Base-by-base conservation (phyloP, 306 rosid genomes). In the Arachis hypogaea region DNA sequence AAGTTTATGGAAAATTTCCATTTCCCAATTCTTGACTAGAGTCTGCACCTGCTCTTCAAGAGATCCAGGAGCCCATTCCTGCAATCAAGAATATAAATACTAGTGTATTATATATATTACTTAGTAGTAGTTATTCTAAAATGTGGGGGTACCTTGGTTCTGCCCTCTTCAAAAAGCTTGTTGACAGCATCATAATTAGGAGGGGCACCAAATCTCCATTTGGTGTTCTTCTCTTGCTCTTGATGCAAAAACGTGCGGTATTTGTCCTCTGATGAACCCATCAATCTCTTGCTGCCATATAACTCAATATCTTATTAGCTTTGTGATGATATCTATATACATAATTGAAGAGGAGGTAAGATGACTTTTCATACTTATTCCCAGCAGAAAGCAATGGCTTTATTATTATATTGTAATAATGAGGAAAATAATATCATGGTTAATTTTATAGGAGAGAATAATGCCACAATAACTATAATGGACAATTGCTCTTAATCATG, bases 61-160 rank as follows among this genome's bases (percentile, higher is more conserved):
- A 58, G 92, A 88, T 8, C 92, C 90, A 4, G 81, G 64, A 63
- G 91, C 80, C 93, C 96, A 90, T 70, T 81, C 79, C 93, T 90
- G 67, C 18, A 42, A 72, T 22, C 16, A 18, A 54, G 42, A 22
- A 2, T 9, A 72, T 63, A 9, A 45, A 6, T 22, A 22, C 28
- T 22, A 22, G 28, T 22, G 28, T 22, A 22, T 22, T 22, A 22
- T 22, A 22, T 22, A 22, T 22, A 22, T 22, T 22, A 22, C 28
- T 22, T 22, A 22, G 28, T 22, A 22, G 28, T 22, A 22, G 28
- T 22, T 22, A 22, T 22, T 22, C 28, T 22, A 22, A 22, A 22
- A 1, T 22, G 28, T 22, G 28, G 28, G 28, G 28, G 28, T 22
- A 22, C 89, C 85, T 86, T 89, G 57, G 89, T 89, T 83, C 83